These are phyloP conservation scores for Letharia lupina DNA, from an alignment of 495 filamentous ascomycete genomes.

Conservation along the genomic window DNA sequence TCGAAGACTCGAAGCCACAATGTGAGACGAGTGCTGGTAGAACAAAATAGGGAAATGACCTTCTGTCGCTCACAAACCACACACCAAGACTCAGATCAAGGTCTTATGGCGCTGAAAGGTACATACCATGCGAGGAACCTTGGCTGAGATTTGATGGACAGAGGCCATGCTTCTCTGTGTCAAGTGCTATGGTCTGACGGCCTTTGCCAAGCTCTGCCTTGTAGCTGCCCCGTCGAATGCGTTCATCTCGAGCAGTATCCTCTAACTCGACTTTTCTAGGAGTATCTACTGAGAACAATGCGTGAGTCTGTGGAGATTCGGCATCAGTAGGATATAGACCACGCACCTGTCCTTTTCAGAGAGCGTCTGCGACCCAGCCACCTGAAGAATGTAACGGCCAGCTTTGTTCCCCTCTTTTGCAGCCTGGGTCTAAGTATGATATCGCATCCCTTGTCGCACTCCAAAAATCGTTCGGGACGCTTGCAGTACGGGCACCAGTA, in stretches of 20 bases:
- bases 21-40: too few species aligned
- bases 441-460: slow-evolving; percentile 4
- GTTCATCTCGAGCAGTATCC: neutral
- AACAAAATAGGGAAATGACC: too few species aligned
- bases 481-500: slow-evolving; percentile 15
- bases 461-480: slow-evolving; percentile 7
- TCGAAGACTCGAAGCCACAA: too few species aligned
- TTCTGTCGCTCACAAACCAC: too few species aligned
- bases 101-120: too few species aligned
- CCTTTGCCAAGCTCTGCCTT: neutral
- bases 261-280: neutral
- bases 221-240: neutral
- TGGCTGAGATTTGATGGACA: too few species aligned
- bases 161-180: neutral
- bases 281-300: neutral
- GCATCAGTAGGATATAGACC: neutral
- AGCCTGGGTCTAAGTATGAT: neutral
- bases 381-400: slow-evolving; percentile 9
- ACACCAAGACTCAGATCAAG: too few species aligned
- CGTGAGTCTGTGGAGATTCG: neutral
- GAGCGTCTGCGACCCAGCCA: neutral
- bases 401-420: neutral
- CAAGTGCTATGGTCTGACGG: neutral
- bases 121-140: too few species aligned
- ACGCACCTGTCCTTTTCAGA: neutral